phyloP scores from a whole-genome alignment of 805 yeast genomes.

The Tetrapisispora fleetii region DNA sequence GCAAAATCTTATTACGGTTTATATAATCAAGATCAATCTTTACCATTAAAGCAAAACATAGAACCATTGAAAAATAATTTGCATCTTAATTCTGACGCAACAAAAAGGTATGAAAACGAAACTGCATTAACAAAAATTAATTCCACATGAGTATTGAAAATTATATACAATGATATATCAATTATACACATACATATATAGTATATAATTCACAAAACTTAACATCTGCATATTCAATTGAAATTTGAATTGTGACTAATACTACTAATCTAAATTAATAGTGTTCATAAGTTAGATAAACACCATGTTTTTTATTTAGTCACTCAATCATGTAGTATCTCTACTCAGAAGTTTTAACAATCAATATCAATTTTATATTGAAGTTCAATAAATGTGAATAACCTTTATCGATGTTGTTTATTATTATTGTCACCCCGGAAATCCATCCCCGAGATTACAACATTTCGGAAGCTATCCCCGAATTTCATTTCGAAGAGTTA shows the following conservation, averaged over 20 bases:
- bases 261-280: no score
- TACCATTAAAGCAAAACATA: not conserved
- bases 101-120: not conserved
- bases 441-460: not conserved
- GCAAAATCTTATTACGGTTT: slow-evolving; percentile 36
- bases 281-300: no score
- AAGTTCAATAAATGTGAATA: no score
- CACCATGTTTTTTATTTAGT: no score
- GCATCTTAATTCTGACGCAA: not conserved
- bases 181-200: not conserved
- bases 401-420: no score
- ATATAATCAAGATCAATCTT: not conserved
- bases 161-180: no score
- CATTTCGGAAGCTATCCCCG: not conserved
- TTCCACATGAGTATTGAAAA: not conserved
- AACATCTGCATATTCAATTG: not conserved
- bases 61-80: not conserved
- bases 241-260: no score
- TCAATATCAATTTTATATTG: no score
- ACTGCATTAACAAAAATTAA: not conserved
- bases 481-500: no score
- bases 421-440: not conserved
- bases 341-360: no score
- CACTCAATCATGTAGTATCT: no score
- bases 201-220: no score